Conservation (phyloP, 371 early-diverging fungal species). For the Lichtheimia corymbifera region DNA sequence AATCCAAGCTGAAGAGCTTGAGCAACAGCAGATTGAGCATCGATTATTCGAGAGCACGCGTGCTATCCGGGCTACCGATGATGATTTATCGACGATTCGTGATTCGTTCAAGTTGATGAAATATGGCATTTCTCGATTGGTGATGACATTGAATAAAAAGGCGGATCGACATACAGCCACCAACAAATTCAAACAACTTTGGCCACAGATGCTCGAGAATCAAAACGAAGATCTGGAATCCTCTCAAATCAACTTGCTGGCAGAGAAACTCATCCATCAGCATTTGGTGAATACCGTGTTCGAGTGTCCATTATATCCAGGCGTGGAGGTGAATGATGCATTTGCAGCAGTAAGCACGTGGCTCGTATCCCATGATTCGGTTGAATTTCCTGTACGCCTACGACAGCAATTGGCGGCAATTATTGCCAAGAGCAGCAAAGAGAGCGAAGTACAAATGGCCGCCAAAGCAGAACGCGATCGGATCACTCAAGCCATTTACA, state of each 20-base stretch:
- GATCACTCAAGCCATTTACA: constrained; percentile 17
- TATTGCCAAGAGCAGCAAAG: constrained; percentile 27
- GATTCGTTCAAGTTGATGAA: constrained; percentile 21
- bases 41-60: constrained; percentile 36
- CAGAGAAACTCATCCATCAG: constrained; percentile 29
- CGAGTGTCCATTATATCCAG: constrained; percentile 30
- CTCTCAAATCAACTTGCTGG: constrained; percentile 20
- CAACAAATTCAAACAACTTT: constrained; percentile 15
- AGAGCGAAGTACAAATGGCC: constrained; percentile 25
- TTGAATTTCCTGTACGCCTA: constrained; percentile 36
- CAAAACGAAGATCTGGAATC: constrained; percentile 13
- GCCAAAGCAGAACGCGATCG: constrained; percentile 18
- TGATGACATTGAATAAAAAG: constrained; percentile 37
- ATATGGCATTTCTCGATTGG: constrained; percentile 21
- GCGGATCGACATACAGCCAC: constrained; percentile 37
- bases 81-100: constrained; percentile 36
- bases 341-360: constrained; percentile 30
- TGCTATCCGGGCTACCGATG: constrained; percentile 33
- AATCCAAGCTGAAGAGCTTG: constrained; percentile 33
- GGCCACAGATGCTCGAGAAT: constrained; percentile 20
- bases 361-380: constrained; percentile 24
- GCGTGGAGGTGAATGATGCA: constrained; percentile 32
- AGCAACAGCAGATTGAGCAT: constrained; percentile 37
- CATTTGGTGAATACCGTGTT: constrained; percentile 22
- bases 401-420: constrained; percentile 37